Percentiles rank a stretch among this genome's conserved stretches.
These are phyloP conservation scores for Sedum album DNA, from an alignment of 164 flowering plant genomes.

Conservation along the genomic window DNA sequence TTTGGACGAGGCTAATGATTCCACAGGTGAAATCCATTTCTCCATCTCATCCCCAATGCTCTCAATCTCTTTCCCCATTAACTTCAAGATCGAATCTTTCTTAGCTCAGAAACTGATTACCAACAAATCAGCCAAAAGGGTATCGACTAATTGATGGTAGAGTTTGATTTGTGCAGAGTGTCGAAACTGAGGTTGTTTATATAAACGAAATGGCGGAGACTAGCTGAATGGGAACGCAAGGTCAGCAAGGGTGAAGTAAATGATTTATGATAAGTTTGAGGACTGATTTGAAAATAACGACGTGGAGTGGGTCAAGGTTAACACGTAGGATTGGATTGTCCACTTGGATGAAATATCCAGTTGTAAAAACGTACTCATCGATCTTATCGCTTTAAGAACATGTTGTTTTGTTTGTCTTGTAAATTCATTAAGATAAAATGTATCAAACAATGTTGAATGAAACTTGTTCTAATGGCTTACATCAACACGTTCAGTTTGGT, in stretches of 20 bases:
- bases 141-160: not conserved
- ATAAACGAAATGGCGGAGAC: conserved; percentile 4
- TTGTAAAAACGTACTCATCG: not conserved
- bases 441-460: not conserved
- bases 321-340: not conserved
- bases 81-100: not conserved
- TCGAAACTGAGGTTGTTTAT: not conserved
- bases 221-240: too few species aligned
- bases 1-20: not conserved
- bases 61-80: conserved; percentile 9
- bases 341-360: not conserved
- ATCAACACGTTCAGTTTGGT: not conserved
- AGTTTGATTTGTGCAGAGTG: not conserved
- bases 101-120: not conserved
- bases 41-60: conserved; percentile 9
- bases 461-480: not conserved
- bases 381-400: not conserved
- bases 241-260: too few species aligned
- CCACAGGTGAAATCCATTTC: conserved; percentile 8
- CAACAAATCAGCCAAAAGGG: not conserved
- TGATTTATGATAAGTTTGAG: not conserved
- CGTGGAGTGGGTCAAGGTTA: not conserved
- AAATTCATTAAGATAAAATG: not conserved
- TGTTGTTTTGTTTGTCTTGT: not conserved
- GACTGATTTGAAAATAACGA: not conserved